A percentile compares a stretch with the other conserved stretches of the same genome.
Evolutionary conservation across 2,329 filamentous ascomycete species (phyloP).

Genomic region (Lithohypha guttulata): DNA sequence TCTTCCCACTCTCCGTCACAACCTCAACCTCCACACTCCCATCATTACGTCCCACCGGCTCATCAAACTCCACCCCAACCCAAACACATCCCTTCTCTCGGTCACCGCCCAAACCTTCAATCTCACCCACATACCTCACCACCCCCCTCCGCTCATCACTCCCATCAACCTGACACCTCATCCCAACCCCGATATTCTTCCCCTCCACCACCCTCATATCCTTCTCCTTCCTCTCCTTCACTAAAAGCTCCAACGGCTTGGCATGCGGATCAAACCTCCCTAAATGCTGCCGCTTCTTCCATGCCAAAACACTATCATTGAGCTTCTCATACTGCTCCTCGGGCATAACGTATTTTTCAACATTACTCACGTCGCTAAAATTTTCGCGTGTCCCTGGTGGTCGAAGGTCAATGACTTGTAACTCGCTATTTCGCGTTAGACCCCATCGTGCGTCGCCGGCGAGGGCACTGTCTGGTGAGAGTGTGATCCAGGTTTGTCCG

Average conservation of each 20-base stretch:
- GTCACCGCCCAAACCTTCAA: conserved; percentile 24
- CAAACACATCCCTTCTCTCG: conserved; percentile 20
- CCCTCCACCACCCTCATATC: conserved; percentile 50
- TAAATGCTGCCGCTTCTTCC: conserved; percentile 93
- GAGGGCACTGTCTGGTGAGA: conserved; percentile 11
- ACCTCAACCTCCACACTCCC: conserved; percentile 36
- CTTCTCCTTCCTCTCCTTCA: conserved; percentile 54
- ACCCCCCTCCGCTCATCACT: conserved; percentile 60
- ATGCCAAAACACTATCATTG: conserved; percentile 78
- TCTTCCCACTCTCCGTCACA: conserved; percentile 10
- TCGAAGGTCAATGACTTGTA: conserved; percentile 55
- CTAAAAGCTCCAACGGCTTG: conserved; percentile 56
- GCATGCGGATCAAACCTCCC: conserved; percentile 88
- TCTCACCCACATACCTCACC: conserved; percentile 29
- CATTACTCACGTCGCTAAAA: conserved; percentile 66
- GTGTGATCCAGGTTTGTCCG: conserved; percentile 11
- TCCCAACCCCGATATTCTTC: conserved; percentile 55
- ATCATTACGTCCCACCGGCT: conserved; percentile 56
- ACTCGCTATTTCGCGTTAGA: conserved; percentile 32
- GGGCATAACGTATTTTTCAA: conserved; percentile 88
- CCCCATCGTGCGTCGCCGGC: conserved; percentile 21
- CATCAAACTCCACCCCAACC: conserved; percentile 43
- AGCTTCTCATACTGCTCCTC: conserved; percentile 74
- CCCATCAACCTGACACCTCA: conserved; percentile 54
- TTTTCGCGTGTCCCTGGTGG: conserved; percentile 64